phyloP scores from a whole-genome alignment of 768 basidiomycete species.

The Suillus plorans region DNA sequence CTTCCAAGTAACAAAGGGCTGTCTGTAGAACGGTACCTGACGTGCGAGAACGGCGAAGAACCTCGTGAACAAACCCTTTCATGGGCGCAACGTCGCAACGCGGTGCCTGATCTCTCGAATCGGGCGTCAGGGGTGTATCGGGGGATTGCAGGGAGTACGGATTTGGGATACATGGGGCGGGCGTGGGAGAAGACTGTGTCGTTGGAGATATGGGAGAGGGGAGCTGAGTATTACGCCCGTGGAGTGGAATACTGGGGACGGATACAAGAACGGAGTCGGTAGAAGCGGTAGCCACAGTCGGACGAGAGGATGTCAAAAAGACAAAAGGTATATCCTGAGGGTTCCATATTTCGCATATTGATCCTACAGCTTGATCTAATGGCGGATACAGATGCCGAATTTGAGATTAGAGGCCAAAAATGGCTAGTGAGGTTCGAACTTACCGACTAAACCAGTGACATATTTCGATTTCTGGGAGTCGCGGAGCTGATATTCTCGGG shows the following conservation, averaged over 20 bases:
- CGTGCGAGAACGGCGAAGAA: conserved; percentile 82
- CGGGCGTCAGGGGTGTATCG: conserved; percentile 12
- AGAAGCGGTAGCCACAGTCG: conserved; percentile 19
- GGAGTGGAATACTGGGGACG: conserved; percentile 7
- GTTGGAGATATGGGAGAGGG: conserved; percentile 56
- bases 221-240: conserved; percentile 40
- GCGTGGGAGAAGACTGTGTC: conserved; percentile 34
- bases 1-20: conserved; percentile 85
- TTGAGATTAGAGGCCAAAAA: conserved; percentile 13
- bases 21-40: conserved; percentile 84
- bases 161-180: conserved; percentile 29
- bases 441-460: conserved; percentile 69
- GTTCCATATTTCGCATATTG: conserved; percentile 77
- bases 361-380: conserved; percentile 78
- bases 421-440: conserved; percentile 28
- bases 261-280: conserved; percentile 5
- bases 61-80: conserved; percentile 83
- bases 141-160: conserved; percentile 24
- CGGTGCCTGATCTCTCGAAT: conserved; percentile 14
- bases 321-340: conserved; percentile 69
- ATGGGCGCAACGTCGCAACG: conserved; percentile 52
- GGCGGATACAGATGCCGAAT: conserved; percentile 11
- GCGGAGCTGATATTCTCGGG: conserved; percentile 37
- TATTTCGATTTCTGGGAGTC: conserved; percentile 61
- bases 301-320: conserved; percentile 43